Base-by-base conservation (phyloP, 2,329 filamentous ascomycete genomes). In the Aspergillaceae sp. region DNA sequence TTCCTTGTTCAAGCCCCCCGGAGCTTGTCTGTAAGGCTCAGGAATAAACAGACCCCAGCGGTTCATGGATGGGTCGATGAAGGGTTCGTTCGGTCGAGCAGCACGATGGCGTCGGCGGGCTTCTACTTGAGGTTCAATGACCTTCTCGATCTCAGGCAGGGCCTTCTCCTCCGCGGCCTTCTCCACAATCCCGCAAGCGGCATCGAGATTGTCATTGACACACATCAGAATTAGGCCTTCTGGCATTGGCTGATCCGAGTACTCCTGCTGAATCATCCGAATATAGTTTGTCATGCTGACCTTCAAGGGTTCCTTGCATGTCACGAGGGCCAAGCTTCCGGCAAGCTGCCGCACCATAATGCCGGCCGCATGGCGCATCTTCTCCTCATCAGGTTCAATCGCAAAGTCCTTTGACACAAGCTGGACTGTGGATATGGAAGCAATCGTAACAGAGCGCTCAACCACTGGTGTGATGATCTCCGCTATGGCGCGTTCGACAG, bases 241-340 rank as follows among this genome's bases (percentile, higher is more conserved):
- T 0, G 92, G 88, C 51, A 98, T 77, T 10, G 87, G 86, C 56
- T 84, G 80, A 44, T 81, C 77, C 2, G 76, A 76, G 36, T 79
- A 70, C 43, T 79, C 77, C 47, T 77, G 73, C 44, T 87, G 85
- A 45, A 87, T 82, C 34, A 94, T 77, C n/a, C 92, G 85, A 65
- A 98, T 89, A 62, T 97, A 94, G 68, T 97, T 98, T 45, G 86
- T 94, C 67, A 98, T 94, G 69, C 94, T 97, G 66, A 94, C 92
- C 50, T 92, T 83, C 10, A 98, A 75, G 10, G 92, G 92, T 65
- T 98, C 92, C 68, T 97, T 98, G 63, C 90, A 97, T 3, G 92
- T 98, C n/a, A 98, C 92, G 30, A 96, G 77, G 9, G 92, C 92
- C 46, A 98, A 76, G 60, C 89, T 95, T 35, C 92, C 92, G 27